Base-by-base conservation (phyloP, 164 flowering plant genomes). In the Annona cherimola region DNA sequence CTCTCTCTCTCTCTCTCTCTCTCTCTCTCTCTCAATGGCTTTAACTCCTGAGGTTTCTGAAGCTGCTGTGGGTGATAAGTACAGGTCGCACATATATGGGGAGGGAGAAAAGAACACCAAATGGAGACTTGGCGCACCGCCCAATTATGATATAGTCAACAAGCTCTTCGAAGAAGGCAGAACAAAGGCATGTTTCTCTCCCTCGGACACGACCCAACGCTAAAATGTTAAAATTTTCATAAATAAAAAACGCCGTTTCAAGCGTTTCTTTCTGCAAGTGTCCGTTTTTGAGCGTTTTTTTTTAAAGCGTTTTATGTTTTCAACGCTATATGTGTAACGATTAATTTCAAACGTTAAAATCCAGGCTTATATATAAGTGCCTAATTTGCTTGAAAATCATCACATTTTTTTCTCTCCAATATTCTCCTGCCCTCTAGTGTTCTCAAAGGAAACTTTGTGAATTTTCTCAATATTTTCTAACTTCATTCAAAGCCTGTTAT, bases 101-200 rank as follows among this genome's bases (percentile, higher is more conserved):
- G 92, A 86, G 12, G 83, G 71, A 20, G 83, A 80, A 66, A 80
- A 81, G 64, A 73, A 79, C 64, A 85, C 84, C 1, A 72, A 46
- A 9, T 92, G 96, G 97, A 89, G 92, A 60, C 84, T 79, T 75
- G 96, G 94, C 40, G 87, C 77, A 20, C 92, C 96, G 75, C 97
- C 97, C 1, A 79, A 63, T 3, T 92, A 80, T 67, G 91, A 87
- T 46, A 42, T 45, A 39, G 94, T 88, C 0, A 89, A 92, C 77
- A 71, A 75, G 70, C 90, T 90, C 72, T 90, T 92, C 41, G 91
- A 93, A 81, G 78, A 89, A 80, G 97, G 91, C 69, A 81, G 89
- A 63, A 91, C 91, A 20, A 86, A 86, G 86, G 96, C 86, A 67
- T 39, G 40, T 7, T 44, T 45, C 66, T 16, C 26, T 5, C 57